Evolutionary conservation across 108 stramenopile genomes (phyloP).

Genomic region (Cyclotella choctawhatcheeana): DNA sequence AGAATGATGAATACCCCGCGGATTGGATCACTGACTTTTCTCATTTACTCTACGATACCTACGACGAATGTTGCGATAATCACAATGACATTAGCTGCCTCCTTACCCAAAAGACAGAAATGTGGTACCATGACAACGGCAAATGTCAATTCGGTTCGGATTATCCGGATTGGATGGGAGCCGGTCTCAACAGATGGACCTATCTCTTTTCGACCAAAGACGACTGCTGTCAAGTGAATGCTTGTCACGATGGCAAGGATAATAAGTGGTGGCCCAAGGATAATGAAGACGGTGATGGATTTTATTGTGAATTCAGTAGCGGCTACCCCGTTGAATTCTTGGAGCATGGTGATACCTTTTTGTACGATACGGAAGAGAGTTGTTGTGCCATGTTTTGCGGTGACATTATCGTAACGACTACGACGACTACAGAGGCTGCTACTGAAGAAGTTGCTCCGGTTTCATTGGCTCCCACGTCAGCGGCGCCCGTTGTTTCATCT

Average conservation of each 20-base stretch:
- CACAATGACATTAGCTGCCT: neutral
- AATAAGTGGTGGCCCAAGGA: neutral
- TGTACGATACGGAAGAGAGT: neutral
- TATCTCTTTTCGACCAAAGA: slow-evolving; percentile 8
- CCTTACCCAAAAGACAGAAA: neutral
- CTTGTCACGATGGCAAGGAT: neutral
- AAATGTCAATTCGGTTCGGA: neutral
- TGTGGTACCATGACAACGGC: neutral
- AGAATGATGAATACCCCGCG: neutral
- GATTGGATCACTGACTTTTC: neutral
- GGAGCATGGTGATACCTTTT: neutral
- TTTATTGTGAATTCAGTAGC: neutral
- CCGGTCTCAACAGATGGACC: neutral
- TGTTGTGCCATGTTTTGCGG: neutral
- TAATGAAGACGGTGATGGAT: neutral
- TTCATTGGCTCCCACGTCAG: too few relatives aligned
- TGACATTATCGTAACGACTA: neutral
- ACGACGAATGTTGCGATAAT: neutral
- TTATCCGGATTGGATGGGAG: slow-evolving; percentile 10
- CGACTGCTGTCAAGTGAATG: neutral
- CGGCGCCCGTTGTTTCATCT: neutral
- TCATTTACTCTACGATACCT: neutral
- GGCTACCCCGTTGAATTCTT: neutral
- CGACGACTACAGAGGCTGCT: neutral
- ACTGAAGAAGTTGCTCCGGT: neutral